Base-by-base conservation (phyloP, 305 asterid species). In the Solanum hybrid region DNA sequence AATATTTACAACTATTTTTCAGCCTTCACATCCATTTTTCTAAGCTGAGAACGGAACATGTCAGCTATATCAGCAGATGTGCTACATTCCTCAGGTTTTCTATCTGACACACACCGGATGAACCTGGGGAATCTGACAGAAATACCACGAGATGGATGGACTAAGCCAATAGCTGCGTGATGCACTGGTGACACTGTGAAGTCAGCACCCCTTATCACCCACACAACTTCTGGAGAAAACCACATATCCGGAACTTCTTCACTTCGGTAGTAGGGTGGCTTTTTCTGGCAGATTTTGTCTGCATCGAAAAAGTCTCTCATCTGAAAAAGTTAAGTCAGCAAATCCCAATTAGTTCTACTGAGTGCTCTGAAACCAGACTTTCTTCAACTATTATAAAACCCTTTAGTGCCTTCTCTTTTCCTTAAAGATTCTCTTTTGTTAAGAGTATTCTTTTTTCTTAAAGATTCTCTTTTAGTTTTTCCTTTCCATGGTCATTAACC, bases 201-300 rank as follows among this genome's bases (percentile, higher is more conserved):
- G 78, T 96, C 99, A 5, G 99, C 96, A 22, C 98, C 98, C 93
- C 91, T 91, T 91, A 96, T 95, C 93, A 93, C 96, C 98, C 98
- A 97, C 12, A 95, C 98, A 24, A 97, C 86, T 91, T 95, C 96
- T 2, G 98, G 94, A 72, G 96, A 86, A 92, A 97, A 95, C 99
- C 99, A 97, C 94, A 95, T 90, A 89, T 95, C 96, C 0, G 99
- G 95, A 87, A 86, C 95, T 93, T 97, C 98, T n/a, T 90, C 94
- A 84, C 98, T 96, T 91, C 80, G 93, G 89, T 97, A 97, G 89
- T 97, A 95, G 27, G 94, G 91, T 73, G 98, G 98, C 90, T 93
- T 96, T 82, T 93, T 93, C 37, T 92, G 38, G 20, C 94, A 92
- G 90, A 96, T 90, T 87, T 90, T 96, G 91, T 95, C 98, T 89